phyloP scores from a whole-genome alignment of 345 rosid species.

The Trapa bicornis region DNA sequence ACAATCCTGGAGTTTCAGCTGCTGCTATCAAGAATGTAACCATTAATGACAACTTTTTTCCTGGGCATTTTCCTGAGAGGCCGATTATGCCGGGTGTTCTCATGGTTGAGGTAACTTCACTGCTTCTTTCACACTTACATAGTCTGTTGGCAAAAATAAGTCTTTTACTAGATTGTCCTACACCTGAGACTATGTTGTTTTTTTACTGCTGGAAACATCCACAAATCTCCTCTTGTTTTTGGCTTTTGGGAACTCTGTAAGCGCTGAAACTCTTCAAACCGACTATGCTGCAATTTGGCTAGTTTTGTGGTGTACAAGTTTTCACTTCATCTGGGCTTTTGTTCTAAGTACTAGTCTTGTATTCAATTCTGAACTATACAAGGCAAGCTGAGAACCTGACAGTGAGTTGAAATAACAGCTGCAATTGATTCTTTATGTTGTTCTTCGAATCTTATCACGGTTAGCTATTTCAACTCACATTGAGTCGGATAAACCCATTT shows the following conservation, averaged over 20 bases:
- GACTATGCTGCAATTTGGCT: too few species aligned
- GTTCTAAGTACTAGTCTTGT: too few species aligned
- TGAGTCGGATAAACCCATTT: neutral
- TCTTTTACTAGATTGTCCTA: neutral
- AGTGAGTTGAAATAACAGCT: neutral
- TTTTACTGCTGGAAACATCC: neutral
- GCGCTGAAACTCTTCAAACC: too few species aligned
- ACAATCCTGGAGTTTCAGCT: conserved; percentile 85
- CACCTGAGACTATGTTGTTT: neutral
- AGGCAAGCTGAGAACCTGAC: neutral
- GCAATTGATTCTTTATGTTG: neutral
- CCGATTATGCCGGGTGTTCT: conserved; percentile 99
- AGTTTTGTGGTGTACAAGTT: too few species aligned
- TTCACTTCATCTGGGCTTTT: too few species aligned
- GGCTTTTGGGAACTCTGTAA: too few species aligned
- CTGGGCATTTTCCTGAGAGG: conserved; percentile 98
- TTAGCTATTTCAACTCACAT: neutral
- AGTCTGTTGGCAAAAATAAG: neutral
- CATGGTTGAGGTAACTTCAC: conserved; percentile 74
- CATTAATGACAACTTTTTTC: conserved; percentile 94
- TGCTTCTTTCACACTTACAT: neutral
- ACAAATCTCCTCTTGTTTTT: too few species aligned
- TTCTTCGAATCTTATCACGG: neutral
- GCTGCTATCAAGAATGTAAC: conserved; percentile 96
- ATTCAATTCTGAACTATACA: too few species aligned